A percentile compares a stretch with the other conserved stretches of the same genome.
These are phyloP conservation scores for Scutellaria baicalensis DNA, from an alignment of 257 asterid genomes.

Conservation along the genomic window DNA sequence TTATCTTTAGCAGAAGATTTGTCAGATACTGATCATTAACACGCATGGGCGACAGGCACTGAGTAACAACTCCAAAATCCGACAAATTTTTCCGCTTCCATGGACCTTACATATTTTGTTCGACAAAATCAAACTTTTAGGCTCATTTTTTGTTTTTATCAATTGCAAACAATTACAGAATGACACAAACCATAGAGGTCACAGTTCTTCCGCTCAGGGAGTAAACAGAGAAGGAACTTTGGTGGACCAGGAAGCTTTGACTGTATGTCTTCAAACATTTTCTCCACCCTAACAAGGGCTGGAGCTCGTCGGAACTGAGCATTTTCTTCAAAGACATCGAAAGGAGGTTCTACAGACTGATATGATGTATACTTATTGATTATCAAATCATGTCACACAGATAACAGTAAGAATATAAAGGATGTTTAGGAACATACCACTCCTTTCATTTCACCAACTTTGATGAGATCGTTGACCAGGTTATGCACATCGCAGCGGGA, in stretches of 20 bases:
- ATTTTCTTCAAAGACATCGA: conserved; percentile 47
- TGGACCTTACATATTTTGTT: conserved; percentile 49
- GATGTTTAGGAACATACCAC: conserved; percentile 40
- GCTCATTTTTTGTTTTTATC: neutral
- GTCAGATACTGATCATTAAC: conserved; percentile 81
- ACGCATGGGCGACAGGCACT: conserved; percentile 68
- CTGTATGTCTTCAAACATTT: conserved; percentile 62
- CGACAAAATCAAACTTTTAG: neutral
- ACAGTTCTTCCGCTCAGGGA: conserved; percentile 81
- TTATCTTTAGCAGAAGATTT: conserved; percentile 73
- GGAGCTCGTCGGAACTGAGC: conserved; percentile 64
- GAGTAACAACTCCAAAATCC: conserved; percentile 82
- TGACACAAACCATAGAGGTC: conserved; percentile 58
- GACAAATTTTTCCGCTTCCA: conserved; percentile 86
- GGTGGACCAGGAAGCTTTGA: conserved; percentile 71
- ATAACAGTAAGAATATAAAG: neutral
- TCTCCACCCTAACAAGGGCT: conserved; percentile 67
- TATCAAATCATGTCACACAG: neutral
- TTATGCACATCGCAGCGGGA: conserved; percentile 65
- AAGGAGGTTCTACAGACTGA: conserved; percentile 65
- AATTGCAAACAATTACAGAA: neutral
- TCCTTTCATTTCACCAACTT: conserved; percentile 71
- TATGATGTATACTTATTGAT: neutral
- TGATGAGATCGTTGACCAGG: conserved; percentile 56
- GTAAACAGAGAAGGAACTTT: conserved; percentile 68